Evolutionary conservation across 176 grass and related monocot genomes (phyloP), one percentile per base, ranked within the genome.

Genomic region (Elaeis guineensis): DNA sequence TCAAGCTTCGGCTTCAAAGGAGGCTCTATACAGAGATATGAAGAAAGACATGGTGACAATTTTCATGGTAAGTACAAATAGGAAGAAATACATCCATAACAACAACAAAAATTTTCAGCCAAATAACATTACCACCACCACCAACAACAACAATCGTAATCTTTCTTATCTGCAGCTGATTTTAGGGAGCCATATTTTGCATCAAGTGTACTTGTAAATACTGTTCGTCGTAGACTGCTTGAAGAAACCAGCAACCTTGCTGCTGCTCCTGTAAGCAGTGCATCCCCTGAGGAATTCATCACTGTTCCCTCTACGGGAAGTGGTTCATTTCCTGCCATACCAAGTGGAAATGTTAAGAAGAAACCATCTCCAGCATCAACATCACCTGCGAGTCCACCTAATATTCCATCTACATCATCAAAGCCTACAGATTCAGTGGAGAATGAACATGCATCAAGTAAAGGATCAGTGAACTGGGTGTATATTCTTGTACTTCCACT

Each of bases 221-320:
- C 76, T 78, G 70, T 60, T 61, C 79, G 77, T 29, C 87, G 88
- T 63, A 87, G 82, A 68, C 69, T 98, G 58, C 70, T 85, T 77
- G 69, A 70, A 49, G 85, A 85, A 55, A 19, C 59, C 60, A 92
- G 59, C 63, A 89, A 88, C 54, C 87, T 88, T 67, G 77, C 69
- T 79, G 80, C 85, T 22, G 58, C 76, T 71, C 73, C 84, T 62
- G 66, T 64, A 79, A 80, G 67, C 61, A 77, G 21, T 70, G 66
- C 50, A 65, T 26, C 52, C 62, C 72, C 84, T 54, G 61, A 68
- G 60, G 50, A 29, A 30, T 50, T 24, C 72, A 73, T 55, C 77
- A 21, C 70, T 66, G 80, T 91, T 78, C 87, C 72, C 73, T 72
- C 75, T 59, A 76, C 76, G 61, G 69, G 78, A 74, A 90, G 64